phyloP scores from a whole-genome alignment of 2,329 filamentous ascomycete genomes.

The Graphiopsis chlorocephala region DNA sequence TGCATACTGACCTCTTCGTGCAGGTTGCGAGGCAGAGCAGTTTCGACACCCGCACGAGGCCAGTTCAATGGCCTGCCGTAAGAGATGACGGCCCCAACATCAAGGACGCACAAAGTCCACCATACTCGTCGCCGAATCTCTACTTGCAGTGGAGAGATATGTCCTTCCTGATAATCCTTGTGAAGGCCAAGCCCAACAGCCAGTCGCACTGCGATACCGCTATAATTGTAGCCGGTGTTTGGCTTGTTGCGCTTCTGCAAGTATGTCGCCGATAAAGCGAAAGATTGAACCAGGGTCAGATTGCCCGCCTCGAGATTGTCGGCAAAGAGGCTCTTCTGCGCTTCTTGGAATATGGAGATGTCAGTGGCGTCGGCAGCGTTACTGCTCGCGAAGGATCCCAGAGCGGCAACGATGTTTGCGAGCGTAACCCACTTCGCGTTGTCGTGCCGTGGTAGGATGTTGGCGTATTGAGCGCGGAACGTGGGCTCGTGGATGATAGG shows the following conservation, averaged over 20 bases:
- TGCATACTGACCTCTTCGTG: constrained; percentile 6
- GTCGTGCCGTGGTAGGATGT: not conserved
- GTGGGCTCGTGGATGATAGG: constrained; percentile 14
- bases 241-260: constrained; percentile 52
- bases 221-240: constrained; percentile 52
- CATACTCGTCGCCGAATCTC: constrained; percentile 8
- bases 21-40: constrained; percentile 2
- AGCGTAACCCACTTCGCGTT: constrained; percentile 11
- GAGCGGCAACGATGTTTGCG: constrained; percentile 10
- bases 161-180: constrained; percentile 35
- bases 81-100: not conserved
- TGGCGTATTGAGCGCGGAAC: constrained; percentile 7
- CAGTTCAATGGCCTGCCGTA: constrained; percentile 10
- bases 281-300: constrained; percentile 19
- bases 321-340: constrained; percentile 12
- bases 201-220: constrained; percentile 52
- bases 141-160: constrained; percentile 5
- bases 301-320: constrained; percentile 12
- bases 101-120: constrained; percentile 14
- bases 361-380: constrained; percentile 11
- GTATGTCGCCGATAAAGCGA: constrained; percentile 42
- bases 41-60: constrained; percentile 5
- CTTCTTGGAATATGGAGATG: constrained; percentile 11
- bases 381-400: constrained; percentile 9
- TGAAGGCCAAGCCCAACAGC: constrained; percentile 51